These are phyloP conservation scores for Ogataea salicorniae DNA, from an alignment of 805 yeast genomes.

Conservation along the genomic window DNA sequence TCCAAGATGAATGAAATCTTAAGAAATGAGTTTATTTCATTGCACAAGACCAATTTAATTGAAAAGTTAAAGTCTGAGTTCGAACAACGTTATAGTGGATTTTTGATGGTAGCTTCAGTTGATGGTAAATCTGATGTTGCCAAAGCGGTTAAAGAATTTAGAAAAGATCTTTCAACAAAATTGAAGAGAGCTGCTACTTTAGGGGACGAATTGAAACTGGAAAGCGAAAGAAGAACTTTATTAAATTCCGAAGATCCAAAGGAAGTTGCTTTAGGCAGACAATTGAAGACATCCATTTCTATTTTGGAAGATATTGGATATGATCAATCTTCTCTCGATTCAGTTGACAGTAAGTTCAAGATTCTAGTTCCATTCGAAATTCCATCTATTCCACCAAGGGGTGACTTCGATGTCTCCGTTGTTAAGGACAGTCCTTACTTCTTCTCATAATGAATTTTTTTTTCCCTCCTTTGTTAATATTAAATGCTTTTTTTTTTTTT, in stretches of 20 bases:
- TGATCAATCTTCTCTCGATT: conserved; percentile 13
- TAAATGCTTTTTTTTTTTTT: not conserved
- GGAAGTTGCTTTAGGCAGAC: conserved; percentile 42
- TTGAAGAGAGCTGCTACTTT: conserved; percentile 54
- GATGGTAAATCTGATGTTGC: conserved; percentile 50
- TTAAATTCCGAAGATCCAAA: conserved; percentile 48
- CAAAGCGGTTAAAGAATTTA: conserved; percentile 40
- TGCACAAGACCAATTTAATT: conserved; percentile 73
- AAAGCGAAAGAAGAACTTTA: conserved; percentile 54
- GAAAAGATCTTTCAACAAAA: conserved; percentile 42
- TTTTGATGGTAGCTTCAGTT: conserved; percentile 55
- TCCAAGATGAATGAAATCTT: conserved; percentile 62
- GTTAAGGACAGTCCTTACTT: conserved; percentile 76
- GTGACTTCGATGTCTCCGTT: conserved; percentile 73
- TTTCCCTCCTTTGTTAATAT: not conserved
- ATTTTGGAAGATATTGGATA: conserved; percentile 34
- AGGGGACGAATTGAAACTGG: conserved; percentile 70
- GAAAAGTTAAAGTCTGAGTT: conserved; percentile 71
- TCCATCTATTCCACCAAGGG: conserved; percentile 73
- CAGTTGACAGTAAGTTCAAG: conserved; percentile 26
- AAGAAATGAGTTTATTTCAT: conserved; percentile 71
- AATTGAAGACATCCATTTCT: conserved; percentile 67
- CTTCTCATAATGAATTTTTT: conserved; percentile 37
- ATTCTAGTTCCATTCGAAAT: conserved; percentile 63
- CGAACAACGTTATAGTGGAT: conserved; percentile 69